Base-by-base conservation (phyloP, 305 asterid genomes). In the Fraxinus angustifolia region DNA sequence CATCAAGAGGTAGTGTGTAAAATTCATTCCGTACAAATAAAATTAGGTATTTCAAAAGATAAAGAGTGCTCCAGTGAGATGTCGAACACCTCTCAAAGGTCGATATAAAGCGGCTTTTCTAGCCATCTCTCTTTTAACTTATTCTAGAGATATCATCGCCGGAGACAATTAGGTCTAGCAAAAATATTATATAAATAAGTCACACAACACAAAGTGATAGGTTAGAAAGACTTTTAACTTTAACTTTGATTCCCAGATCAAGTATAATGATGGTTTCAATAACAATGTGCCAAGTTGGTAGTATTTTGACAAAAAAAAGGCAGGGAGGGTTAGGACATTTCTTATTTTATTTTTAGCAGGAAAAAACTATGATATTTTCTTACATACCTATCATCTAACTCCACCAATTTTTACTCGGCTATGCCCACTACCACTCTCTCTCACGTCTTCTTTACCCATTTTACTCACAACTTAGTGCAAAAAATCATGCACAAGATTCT, bases 221-320 rank as follows among this genome's bases (percentile, higher is more conserved):
- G 87, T 82, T 76, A 76, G 80, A 91, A 88, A 85, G 87, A 80
- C 65, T 70, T 82, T 80, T 28, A 36, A 82, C 88, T 85, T 84
- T 85, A 77, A 72, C 21, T 50, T 82, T 83, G 88, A 82, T 86
- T 67, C 81, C 80, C 67, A 48, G 33, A 89, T 80, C 80, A 77
- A 73, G 53, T 67, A 21, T 60, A 83, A 73, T 83, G 78, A 85
- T 81, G 80, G 60, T 76, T 82, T 83, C 80, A 83, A 85, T 82
- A 79, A 79, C 83, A 48, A 79, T 85, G 85, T 85, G 86, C 60
- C 85, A 87, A 85, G 81, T 81, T 85, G 87, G 71, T 80, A 68
- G 6, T 73, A 6, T 48, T 79, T 58, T 12, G 81, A 78, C 78
- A 50, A 34, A 21, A 28, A 28, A 28, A 53, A 77, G 16, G 83